Percentiles rank a stretch among this genome's conserved stretches.
Evolutionary conservation across 306 rosid genomes (phyloP).

Genomic region (Casuarina cunninghamiana): DNA sequence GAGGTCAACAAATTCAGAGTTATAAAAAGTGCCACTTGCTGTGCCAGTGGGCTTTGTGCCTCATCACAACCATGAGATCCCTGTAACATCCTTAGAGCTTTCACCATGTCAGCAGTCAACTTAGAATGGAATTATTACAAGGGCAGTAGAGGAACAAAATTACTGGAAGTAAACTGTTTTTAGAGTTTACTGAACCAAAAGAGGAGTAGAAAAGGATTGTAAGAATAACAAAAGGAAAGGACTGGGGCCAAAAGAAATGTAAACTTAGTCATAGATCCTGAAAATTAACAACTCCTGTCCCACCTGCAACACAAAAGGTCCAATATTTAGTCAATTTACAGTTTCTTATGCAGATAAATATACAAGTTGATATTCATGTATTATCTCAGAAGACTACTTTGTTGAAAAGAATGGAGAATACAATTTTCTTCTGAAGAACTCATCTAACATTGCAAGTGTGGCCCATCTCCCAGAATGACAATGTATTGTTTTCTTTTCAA

Average conservation of each 20-base stretch:
- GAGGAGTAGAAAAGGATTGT: neutral
- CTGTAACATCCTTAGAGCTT: neutral
- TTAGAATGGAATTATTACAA: neutral
- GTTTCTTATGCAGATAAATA: neutral
- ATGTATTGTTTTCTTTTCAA: neutral
- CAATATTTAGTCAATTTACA: neutral
- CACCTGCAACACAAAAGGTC: neutral
- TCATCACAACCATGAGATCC: neutral
- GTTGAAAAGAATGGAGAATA: neutral
- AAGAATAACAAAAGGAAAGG: neutral
- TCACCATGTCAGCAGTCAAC: neutral
- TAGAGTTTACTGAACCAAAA: neutral
- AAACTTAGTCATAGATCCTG: neutral
- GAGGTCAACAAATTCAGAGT: neutral
- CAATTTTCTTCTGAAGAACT: neutral
- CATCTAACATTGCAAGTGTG: neutral
- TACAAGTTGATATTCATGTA: neutral
- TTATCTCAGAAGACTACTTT: neutral
- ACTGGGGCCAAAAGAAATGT: neutral
- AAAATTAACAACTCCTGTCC: neutral
- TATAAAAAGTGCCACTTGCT: neutral
- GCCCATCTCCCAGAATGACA: neutral
- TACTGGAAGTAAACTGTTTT: neutral
- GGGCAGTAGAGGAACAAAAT: neutral
- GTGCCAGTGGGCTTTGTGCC: constrained; percentile 1